phyloP scores from a whole-genome alignment of 768 basidiomycete species.

The Serpula lacrymans region DNA sequence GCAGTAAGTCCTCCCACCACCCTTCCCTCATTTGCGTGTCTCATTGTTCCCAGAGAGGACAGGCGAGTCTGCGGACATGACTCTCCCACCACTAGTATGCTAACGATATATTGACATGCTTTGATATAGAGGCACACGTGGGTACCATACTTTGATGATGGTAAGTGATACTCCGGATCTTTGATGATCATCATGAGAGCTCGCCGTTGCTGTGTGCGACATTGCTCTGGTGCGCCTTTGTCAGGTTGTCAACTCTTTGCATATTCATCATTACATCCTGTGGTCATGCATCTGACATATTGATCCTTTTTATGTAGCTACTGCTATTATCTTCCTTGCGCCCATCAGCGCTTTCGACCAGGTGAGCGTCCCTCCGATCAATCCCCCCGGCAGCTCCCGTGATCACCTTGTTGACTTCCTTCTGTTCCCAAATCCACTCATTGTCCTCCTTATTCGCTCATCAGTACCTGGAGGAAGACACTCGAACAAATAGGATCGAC shows the following conservation, averaged over 20 bases:
- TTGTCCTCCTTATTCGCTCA: slow-evolving; percentile 4
- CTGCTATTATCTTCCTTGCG: slow-evolving; percentile 83
- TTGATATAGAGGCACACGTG: slow-evolving; percentile 64
- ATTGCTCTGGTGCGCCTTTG: no score
- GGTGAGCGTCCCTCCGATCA: slow-evolving; percentile 32
- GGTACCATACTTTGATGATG: slow-evolving; percentile 85
- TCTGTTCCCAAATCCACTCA: neutral
- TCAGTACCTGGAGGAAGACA: slow-evolving; percentile 81
- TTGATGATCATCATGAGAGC: slow-evolving; percentile 15
- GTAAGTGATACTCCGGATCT: slow-evolving; percentile 34
- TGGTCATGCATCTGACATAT: slow-evolving; percentile 4
- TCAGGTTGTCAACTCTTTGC: slow-evolving; percentile 3
- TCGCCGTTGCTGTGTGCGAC: slow-evolving; percentile 12
- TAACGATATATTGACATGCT: slow-evolving; percentile 8
- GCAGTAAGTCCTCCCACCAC: slow-evolving; percentile 48
- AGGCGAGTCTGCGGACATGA: slow-evolving; percentile 38
- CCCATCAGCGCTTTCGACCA: slow-evolving; percentile 88
- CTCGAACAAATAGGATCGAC: slow-evolving; percentile 72
- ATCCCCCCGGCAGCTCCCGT: slow-evolving; percentile 6
- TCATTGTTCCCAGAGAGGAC: slow-evolving; percentile 46
- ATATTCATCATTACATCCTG: slow-evolving; percentile 5
- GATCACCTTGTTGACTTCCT: no score
- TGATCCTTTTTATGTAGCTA: slow-evolving; percentile 41
- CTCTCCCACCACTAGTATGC: neutral
- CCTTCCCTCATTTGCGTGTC: slow-evolving; percentile 4